Conservation (phyloP, 192 early-diverging fungal species). For the Podila clonocystis region DNA sequence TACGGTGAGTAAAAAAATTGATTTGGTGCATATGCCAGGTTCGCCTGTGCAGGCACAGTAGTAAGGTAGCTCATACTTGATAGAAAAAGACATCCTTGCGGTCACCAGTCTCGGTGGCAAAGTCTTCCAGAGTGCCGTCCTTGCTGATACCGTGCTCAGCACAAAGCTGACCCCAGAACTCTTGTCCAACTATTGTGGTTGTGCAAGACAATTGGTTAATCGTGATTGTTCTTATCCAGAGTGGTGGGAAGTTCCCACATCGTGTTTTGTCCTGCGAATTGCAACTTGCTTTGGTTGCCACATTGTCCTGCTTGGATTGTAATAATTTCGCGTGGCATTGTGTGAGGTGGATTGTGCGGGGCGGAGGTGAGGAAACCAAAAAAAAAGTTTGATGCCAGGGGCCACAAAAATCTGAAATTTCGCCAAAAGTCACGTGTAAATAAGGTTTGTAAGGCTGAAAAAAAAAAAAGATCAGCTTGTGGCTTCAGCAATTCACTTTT, state of each 20-base stretch:
- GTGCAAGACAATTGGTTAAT: too few species aligned
- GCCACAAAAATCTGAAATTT: neutral
- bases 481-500: neutral
- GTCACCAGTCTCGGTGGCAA: constrained; percentile 89
- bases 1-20: neutral
- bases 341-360: neutral
- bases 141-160: constrained; percentile 94
- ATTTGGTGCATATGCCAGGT: neutral
- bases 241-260: neutral
- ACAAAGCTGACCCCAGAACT: constrained; percentile 96
- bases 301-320: constrained; percentile 97
- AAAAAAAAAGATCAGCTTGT: neutral
- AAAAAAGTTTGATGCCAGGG: neutral
- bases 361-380: too few species aligned
- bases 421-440: neutral
- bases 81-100: constrained; percentile 99
- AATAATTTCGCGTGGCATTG: constrained; percentile 95
- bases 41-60: neutral
- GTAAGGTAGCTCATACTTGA: constrained; percentile 65
- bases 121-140: constrained; percentile 94
- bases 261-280: neutral
- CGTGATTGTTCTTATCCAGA: neutral
- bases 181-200: constrained; percentile 78
- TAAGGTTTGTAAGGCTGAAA: neutral
- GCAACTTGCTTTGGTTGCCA: constrained; percentile 89